phyloP scores from a whole-genome alignment of 371 early-diverging fungal species.

The Nematocida ausubeli region DNA sequence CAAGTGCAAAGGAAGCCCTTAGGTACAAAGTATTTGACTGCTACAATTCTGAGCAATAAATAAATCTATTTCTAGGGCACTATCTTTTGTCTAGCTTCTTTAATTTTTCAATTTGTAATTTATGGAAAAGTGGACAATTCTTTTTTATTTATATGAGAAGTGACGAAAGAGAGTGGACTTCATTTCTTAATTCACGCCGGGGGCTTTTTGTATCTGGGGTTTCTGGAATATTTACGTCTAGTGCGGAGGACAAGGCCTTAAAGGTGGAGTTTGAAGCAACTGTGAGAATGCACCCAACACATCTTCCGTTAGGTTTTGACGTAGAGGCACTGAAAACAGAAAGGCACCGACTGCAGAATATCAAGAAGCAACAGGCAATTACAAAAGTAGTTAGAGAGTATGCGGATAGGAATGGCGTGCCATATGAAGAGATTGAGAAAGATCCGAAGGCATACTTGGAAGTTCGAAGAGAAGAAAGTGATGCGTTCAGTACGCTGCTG shows the following conservation, averaged over 20 bases:
- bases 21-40: constrained; percentile 77
- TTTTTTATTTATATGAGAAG: constrained; percentile 42
- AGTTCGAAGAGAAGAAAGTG: background rate
- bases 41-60: background rate
- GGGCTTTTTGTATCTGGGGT: constrained; percentile 50
- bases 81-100: background rate
- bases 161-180: constrained; percentile 51
- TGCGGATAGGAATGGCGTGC: background rate
- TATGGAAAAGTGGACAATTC: background rate
- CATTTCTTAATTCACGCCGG: constrained; percentile 37
- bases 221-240: constrained; percentile 49
- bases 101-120: constrained; percentile 33
- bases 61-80: background rate
- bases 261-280: constrained; percentile 52
- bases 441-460: constrained; percentile 27
- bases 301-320: constrained; percentile 48
- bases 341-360: constrained; percentile 9
- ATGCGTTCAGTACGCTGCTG: constrained; percentile 35
- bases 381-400: constrained; percentile 8
- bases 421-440: background rate
- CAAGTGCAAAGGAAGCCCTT: constrained; percentile 90
- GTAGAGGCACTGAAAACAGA: constrained; percentile 49
- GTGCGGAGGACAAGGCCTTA: constrained; percentile 42
- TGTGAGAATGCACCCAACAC: constrained; percentile 48
- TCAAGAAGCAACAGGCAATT: constrained; percentile 19